Base-by-base conservation (phyloP, 2,329 filamentous ascomycete genomes). In the Fusarium sp. region DNA sequence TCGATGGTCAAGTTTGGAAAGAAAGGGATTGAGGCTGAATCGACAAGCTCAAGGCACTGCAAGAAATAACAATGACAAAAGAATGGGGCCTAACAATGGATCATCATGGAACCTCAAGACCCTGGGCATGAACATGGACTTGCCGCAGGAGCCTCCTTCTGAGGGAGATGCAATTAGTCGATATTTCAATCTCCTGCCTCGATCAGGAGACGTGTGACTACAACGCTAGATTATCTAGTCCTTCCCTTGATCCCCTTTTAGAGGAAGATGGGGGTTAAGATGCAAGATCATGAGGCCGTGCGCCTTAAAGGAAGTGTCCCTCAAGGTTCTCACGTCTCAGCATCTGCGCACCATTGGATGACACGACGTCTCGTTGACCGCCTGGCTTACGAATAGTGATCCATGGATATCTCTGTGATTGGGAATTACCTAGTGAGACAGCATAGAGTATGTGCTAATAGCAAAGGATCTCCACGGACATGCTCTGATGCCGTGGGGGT, bases 301-400 rank as follows among this genome's bases (percentile, higher is more conserved):
- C 50, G 51, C 59, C 63, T 54, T 46, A 48, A 63, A 59, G 44
- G 48, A 55, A 26, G 52, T 75, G 69, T 69, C 73, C 72, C 67
- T 75, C 73, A 75, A 54, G 73, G 73, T 75, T 75, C 73, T 75
- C 73, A 66, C 58, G 58, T 63, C 46, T 66, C 60, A 49, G 56
- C 36, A 48, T 43, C 52, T 40, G 14, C 58, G 36, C 56, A 45
- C 56, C 43, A 73, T 74, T 74, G 70, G 72, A 59, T 55, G 39
- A 43, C 38, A 46, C 56, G 34, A 44, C 66, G 62, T 45, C 50
- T 61, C 43, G 31, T 60, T 62, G 66, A 57, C 66, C 66, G 62
- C 63, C 58, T 54, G 55, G 59, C 52, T 69, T 67, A 64, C 67
- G 68, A 71, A 65, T 65, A 43, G 22, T 18, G 34, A 34, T 49